These are phyloP conservation scores for Eurotiales sp. DNA, from an alignment of 2,329 filamentous ascomycete species.

Conservation along the genomic window DNA sequence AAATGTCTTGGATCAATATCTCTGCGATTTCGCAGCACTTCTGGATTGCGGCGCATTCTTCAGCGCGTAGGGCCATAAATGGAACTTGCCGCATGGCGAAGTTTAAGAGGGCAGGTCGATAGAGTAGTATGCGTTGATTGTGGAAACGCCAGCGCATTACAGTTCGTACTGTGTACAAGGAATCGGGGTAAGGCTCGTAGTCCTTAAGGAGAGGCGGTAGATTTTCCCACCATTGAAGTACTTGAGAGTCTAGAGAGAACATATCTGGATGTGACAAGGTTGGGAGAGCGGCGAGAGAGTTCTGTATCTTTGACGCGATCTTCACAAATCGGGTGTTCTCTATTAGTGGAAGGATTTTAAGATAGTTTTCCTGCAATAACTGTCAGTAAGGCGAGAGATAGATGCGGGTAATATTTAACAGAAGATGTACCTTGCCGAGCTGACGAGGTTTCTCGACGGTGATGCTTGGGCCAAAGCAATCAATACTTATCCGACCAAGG, in stretches of 20 bases:
- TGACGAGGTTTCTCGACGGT: conserved; percentile 62
- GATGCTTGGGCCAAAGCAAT: conserved; percentile 64
- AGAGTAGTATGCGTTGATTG: conserved; percentile 71
- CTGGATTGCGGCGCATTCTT: conserved; percentile 65
- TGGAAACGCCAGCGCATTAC: conserved; percentile 82
- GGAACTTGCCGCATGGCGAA: conserved; percentile 54
- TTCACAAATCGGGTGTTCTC: conserved; percentile 78
- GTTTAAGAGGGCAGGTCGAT: conserved; percentile 68
- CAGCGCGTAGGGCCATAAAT: conserved; percentile 49
- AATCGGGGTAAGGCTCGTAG: conserved; percentile 65
- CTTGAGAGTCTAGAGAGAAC: conserved; percentile 61
- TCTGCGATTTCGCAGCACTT: conserved; percentile 67
- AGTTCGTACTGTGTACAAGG: conserved; percentile 65
- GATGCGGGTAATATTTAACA: too few species aligned
- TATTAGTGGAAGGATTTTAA: conserved; percentile 66
- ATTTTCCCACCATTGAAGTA: conserved; percentile 68
- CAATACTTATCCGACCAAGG: conserved; percentile 66
- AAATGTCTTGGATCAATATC: conserved; percentile 69
- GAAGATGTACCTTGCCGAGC: conserved; percentile 29
- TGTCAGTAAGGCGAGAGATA: conserved; percentile 15
- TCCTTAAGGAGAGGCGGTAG: conserved; percentile 64
- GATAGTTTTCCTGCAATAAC: conserved; percentile 50
- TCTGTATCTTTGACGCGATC: conserved; percentile 73
- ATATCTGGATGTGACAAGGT: conserved; percentile 65
- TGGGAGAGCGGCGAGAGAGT: conserved; percentile 64